phyloP scores from a whole-genome alignment of 306 rosid genomes.

The Lathyrus oleraceus region DNA sequence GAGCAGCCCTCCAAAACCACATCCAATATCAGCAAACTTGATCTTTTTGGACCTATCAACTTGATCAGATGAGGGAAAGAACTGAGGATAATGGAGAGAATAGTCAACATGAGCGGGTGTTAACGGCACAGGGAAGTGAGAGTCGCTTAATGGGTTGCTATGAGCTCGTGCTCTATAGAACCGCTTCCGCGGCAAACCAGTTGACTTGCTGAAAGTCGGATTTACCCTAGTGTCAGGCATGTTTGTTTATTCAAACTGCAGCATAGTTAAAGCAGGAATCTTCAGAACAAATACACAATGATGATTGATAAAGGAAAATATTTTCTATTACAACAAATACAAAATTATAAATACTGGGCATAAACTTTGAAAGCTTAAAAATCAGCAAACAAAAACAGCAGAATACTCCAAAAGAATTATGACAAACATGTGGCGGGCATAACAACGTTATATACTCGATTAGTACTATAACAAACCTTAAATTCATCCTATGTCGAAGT shows the following conservation, averaged over 20 bases:
- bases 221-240: constrained; percentile 63
- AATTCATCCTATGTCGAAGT: neutral
- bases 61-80: constrained; percentile 52
- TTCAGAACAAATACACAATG: constrained; percentile 24
- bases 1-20: constrained; percentile 95
- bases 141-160: constrained; percentile 96
- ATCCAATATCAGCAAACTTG: constrained; percentile 93
- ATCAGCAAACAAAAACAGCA: too few species aligned
- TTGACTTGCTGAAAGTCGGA: constrained; percentile 71
- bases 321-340: constrained; percentile 7
- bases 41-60: constrained; percentile 51
- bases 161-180: constrained; percentile 97
- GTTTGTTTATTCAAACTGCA: constrained; percentile 45
- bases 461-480: neutral
- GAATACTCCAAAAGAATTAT: too few species aligned
- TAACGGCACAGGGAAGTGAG: constrained; percentile 87
- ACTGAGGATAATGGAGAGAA: constrained; percentile 76
- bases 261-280: constrained; percentile 27
- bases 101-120: constrained; percentile 72
- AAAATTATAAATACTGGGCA: neutral
- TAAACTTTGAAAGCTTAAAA: too few species aligned
- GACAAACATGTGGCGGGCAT: too few species aligned
- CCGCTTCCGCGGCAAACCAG: constrained; percentile 93
- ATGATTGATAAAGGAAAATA: neutral
- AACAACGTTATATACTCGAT: too few species aligned